Evolutionary conservation across 192 early-diverging fungal genomes (phyloP), one percentile per base, ranked within the genome.

Genomic region (Kappamyces sp.): DNA sequence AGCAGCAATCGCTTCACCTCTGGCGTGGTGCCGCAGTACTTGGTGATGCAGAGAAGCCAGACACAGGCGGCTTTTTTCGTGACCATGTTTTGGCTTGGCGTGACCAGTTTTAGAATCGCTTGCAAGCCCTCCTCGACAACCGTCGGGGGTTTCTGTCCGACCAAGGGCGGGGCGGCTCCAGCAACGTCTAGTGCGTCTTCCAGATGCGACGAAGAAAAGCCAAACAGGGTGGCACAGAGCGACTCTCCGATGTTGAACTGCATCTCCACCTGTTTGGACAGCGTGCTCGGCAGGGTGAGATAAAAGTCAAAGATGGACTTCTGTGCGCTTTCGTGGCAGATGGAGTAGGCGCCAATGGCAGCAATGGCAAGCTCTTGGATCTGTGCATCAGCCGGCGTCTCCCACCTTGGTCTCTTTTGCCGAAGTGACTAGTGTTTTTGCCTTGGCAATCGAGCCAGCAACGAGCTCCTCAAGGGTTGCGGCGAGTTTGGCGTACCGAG

Each of bases 241-340:
- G 93, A 85, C 61, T 92, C 91, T 32, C 92, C 94, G 40, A 89
- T 77, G 8, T 84, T 82, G 63, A 97, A 94, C 52, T 90, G 84
- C 36, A 90, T 62, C 48, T 97, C 94, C 0, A 88, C 75, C 40
- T 92, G 84, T 58, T 94, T 92, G 38, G 84, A 80, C 38, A 83
- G 65, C 3, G 71, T 62, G 12, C 75, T 61, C 1, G 85, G 75
- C n/a, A 89, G 66, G 2, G 80, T 69, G 9, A 73, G 74, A 44
- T 90, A 55, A 43, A 72, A 71, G 32, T 78, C 70, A 1, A 85
- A 46, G 32, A 86, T 62, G 1, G 40, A 10, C 2, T 59, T 49
- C 1, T 41, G 6, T 5, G 74, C 55, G 3, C 6, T 41, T 0
- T 67, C 46, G 9, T 69, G 65, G 6, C 79, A 73, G 9, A 85